phyloP scores from a whole-genome alignment of 176 grass and related monocot species.

The Guadua angustifolia region DNA sequence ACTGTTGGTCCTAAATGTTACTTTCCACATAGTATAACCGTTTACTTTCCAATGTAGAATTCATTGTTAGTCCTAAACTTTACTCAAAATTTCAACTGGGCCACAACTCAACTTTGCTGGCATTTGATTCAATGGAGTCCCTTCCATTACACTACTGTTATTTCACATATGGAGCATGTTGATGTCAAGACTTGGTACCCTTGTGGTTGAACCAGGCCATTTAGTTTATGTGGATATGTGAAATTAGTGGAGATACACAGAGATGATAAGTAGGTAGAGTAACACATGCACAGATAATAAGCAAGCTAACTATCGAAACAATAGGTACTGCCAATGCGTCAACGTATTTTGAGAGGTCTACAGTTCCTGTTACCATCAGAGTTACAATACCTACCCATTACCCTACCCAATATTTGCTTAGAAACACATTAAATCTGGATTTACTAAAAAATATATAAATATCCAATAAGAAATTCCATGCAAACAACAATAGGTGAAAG shows the following conservation, averaged over 20 bases:
- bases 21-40: not conserved
- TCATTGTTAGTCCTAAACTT: not conserved
- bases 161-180: not conserved
- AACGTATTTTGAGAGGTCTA: not conserved
- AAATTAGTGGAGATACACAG: not conserved
- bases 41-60: not conserved
- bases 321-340: not conserved
- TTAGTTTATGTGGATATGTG: not conserved
- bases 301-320: not conserved
- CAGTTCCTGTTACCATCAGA: not conserved
- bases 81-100: not conserved
- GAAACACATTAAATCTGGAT: constrained; percentile 5
- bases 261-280: not conserved
- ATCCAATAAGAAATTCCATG: not conserved
- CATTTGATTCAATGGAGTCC: not conserved
- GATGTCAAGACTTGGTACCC: not conserved
- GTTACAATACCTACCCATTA: not conserved
- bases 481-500: constrained; percentile 3
- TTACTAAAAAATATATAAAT: not conserved
- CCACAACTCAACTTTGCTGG: not conserved
- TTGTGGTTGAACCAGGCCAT: not conserved
- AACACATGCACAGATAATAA: not conserved
- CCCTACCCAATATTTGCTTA: not conserved
- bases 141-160: too few relatives aligned
- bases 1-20: not conserved